A percentile compares a stretch with the other conserved stretches of the same genome.
Conservation (phyloP, 2,329 filamentous ascomycete genomes). For the Ceratocystis cacaofunesta region DNA sequence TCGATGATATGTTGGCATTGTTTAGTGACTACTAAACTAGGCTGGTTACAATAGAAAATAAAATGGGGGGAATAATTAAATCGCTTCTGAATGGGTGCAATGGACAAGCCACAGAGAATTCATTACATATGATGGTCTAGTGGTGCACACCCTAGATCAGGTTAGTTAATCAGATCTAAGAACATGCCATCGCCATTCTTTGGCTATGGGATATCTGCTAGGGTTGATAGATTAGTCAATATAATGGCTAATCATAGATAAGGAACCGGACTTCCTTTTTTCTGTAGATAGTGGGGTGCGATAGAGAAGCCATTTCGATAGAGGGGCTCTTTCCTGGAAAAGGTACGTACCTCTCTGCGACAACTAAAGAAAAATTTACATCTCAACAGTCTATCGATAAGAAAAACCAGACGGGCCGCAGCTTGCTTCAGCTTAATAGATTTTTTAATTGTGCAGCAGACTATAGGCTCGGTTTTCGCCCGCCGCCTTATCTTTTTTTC, state of each 20-base stretch:
- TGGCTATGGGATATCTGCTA: too few species aligned
- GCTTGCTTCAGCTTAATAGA: neutral
- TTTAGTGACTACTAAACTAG: conserved; percentile 56
- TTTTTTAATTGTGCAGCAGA: neutral
- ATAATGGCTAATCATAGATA: too few species aligned
- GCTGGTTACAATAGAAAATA: neutral
- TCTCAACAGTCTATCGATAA: neutral
- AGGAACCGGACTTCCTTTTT: too few species aligned
- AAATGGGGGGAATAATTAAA: conserved; percentile 5
- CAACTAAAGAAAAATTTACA: neutral
- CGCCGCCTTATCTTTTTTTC: conserved; percentile 1
- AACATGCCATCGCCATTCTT: too few species aligned
- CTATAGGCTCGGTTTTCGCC: conserved; percentile 15
- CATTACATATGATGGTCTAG: too few species aligned
- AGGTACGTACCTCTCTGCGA: neutral
- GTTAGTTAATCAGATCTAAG: too few species aligned
- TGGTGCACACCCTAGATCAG: too few species aligned
- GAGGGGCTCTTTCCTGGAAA: neutral
- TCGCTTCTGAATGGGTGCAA: neutral
- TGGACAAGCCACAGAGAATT: too few species aligned
- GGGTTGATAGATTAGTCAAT: too few species aligned
- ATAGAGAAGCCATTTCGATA: neutral
- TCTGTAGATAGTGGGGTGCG: neutral
- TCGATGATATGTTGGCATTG: conserved; percentile 74
- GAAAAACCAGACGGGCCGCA: neutral